Evolutionary conservation across 164 flowering plant species (phyloP).

Genomic region (Tinospora cordifolia): DNA sequence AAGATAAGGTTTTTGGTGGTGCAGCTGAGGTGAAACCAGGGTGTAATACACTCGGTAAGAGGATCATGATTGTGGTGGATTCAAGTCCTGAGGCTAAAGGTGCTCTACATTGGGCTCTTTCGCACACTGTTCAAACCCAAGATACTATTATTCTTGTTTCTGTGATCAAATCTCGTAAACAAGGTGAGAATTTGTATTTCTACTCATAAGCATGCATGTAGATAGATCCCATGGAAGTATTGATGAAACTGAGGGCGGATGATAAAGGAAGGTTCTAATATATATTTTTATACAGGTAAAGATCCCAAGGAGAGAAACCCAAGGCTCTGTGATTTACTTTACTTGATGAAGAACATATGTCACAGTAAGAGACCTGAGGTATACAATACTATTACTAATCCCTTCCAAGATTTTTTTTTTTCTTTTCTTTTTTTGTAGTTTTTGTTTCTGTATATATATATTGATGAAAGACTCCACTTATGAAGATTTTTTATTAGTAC

Average conservation of each 20-base stretch:
- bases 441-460: too few relatives aligned
- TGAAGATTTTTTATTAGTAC: too few relatives aligned
- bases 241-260: background rate
- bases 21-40: background rate
- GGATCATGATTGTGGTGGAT: constrained; percentile 76
- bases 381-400: background rate
- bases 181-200: constrained; percentile 27
- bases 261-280: background rate
- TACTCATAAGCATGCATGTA: background rate
- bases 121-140: constrained; percentile 63
- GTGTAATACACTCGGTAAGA: constrained; percentile 30
- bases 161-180: constrained; percentile 35
- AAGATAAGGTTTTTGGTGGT: background rate
- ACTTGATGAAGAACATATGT: constrained; percentile 46
- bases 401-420: background rate
- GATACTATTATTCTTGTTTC: constrained; percentile 58
- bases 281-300: constrained; percentile 22
- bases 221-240: background rate
- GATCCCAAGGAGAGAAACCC: constrained; percentile 31
- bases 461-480: too few relatives aligned
- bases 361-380: constrained; percentile 71
- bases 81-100: constrained; percentile 57
- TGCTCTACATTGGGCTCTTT: constrained; percentile 78
- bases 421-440: too few relatives aligned
- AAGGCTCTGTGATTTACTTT: constrained; percentile 40